A percentile compares a stretch with the other conserved stretches of the same genome.
These are phyloP conservation scores for Saccharomycopsis malanga DNA, from an alignment of 805 yeast species.

Conservation along the genomic window DNA sequence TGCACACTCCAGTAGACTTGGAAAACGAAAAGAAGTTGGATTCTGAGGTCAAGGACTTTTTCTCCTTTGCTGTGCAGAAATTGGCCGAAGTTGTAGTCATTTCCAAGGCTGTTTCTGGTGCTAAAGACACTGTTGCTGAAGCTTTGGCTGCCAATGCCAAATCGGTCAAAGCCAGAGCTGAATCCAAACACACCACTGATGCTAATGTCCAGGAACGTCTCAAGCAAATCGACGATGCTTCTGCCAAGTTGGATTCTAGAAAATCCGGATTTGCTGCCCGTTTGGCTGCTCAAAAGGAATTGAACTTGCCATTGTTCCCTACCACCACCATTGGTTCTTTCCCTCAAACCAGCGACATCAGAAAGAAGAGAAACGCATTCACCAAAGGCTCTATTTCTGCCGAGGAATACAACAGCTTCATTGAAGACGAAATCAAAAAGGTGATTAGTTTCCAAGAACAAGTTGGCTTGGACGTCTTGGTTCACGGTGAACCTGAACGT, in stretches of 20 bases:
- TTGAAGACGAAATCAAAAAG: conserved; percentile 90
- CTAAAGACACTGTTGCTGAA: conserved; percentile 59
- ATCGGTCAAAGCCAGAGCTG: conserved; percentile 77
- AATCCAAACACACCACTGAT: conserved; percentile 86
- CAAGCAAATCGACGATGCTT: conserved; percentile 56
- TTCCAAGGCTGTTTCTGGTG: conserved; percentile 79
- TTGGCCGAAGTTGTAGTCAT: conserved; percentile 83
- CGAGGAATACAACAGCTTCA: conserved; percentile 93
- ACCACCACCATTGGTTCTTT: conserved; percentile 99
- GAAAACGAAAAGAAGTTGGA: conserved; percentile 86
- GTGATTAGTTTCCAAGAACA: conserved; percentile 99
- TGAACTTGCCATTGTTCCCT: conserved; percentile 97
- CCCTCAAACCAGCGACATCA: conserved; percentile 99
- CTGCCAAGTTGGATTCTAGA: conserved; percentile 66
- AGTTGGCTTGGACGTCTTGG: conserved; percentile 94
- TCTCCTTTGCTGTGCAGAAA: conserved; percentile 98
- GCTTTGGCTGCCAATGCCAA: conserved; percentile 80
- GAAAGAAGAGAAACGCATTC: conserved; percentile 97
- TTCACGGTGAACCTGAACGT: conserved; percentile 99
- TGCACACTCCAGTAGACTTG: conserved; percentile 98
- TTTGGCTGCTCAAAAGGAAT: conserved; percentile 78
- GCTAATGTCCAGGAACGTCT: conserved; percentile 84
- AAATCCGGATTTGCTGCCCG: conserved; percentile 80
- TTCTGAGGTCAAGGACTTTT: conserved; percentile 92
- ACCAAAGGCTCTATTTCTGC: conserved; percentile 93